Conservation (phyloP, 805 yeast genomes). For the Suhomyces emberorum region DNA sequence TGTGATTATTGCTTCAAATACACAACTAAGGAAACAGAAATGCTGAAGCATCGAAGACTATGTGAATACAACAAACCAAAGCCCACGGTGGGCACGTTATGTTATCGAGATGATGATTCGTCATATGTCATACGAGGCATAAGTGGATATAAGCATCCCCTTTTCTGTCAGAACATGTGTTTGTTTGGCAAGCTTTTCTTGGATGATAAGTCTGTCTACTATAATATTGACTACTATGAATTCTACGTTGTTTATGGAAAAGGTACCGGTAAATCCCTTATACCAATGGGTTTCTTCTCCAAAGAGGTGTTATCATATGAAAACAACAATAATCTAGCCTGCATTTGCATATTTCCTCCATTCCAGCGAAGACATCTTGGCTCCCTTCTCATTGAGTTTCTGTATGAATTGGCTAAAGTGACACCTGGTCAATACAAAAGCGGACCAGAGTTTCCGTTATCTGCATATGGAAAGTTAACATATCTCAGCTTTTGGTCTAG, state of each 20-base stretch:
- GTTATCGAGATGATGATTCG: conserved; percentile 57
- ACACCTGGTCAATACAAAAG: conserved; percentile 59
- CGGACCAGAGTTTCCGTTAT: conserved; percentile 91
- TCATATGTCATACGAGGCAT: conserved; percentile 56
- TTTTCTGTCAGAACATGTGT: conserved; percentile 80
- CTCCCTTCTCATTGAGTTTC: conserved; percentile 73
- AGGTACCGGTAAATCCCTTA: conserved; percentile 19
- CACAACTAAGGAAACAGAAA: conserved; percentile 43
- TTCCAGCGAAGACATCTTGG: conserved; percentile 80
- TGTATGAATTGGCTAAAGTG: conserved; percentile 63
- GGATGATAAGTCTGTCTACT: conserved; percentile 86
- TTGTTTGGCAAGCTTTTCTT: conserved; percentile 84
- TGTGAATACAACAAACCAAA: conserved; percentile 39
- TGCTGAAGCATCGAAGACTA: conserved; percentile 47
- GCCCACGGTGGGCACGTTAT: conserved; percentile 59
- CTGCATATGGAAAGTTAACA: conserved; percentile 73
- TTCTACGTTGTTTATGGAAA: conserved; percentile 70
- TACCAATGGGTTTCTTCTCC: conserved; percentile 90
- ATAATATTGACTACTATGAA: conserved; percentile 73
- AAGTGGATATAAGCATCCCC: conserved; percentile 57
- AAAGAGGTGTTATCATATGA: conserved; percentile 80
- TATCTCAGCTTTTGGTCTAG: conserved; percentile 77
- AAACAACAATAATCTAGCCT: conserved; percentile 76
- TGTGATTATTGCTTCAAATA: conserved; percentile 88
- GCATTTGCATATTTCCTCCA: conserved; percentile 89